Base-by-base conservation (phyloP, 345 rosid species). In the Clausena lansium region DNA sequence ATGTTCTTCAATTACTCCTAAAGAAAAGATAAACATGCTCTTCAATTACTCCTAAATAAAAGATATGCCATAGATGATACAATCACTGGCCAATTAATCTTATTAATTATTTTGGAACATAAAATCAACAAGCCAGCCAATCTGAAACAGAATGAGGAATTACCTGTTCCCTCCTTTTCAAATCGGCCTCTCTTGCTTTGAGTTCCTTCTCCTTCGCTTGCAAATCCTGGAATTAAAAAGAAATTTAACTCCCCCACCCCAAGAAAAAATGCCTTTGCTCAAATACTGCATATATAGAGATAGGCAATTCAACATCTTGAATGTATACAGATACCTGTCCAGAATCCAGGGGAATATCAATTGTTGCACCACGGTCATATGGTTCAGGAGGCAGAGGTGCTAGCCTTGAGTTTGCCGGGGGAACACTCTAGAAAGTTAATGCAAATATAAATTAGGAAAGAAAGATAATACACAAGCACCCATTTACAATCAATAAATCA, bases 301-400 rank as follows among this genome's bases (percentile, higher is more conserved):
- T 62, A 77, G 38, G 66, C 25, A 52, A 70, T 27, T 60, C 58
- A 75, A 68, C 33, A 59, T 71, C 38, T 52, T 68, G 17, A 74
- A 75, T 24, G 27, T 81, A 61, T 62, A 63, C 22, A 22, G 60
- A 67, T 86, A 91, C 99, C 91, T 89, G 93, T 71, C 83, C 91
- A 80, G 85, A 77, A 81, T 91, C 90, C 71, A 96, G 98, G 79
- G 98, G 92, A 82, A 96, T 91, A 71, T 94, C 95, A 79, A 88
- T 66, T 36, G 98, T 88, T 83, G 95, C 92, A 82, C 92, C 97
- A 17, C 95, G 91, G 50, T 92, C 99, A 83, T 92, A 88, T 24
- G 93, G 97, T 80, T 97, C 99, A 25, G 91, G 96, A 81, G 98
- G 97, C 85, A 97, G 97, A 28, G 99, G 96, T 39, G 97, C 85